These are phyloP conservation scores for Grosmannia clavigera DNA, from an alignment of 2,329 filamentous ascomycete species.

Conservation along the genomic window DNA sequence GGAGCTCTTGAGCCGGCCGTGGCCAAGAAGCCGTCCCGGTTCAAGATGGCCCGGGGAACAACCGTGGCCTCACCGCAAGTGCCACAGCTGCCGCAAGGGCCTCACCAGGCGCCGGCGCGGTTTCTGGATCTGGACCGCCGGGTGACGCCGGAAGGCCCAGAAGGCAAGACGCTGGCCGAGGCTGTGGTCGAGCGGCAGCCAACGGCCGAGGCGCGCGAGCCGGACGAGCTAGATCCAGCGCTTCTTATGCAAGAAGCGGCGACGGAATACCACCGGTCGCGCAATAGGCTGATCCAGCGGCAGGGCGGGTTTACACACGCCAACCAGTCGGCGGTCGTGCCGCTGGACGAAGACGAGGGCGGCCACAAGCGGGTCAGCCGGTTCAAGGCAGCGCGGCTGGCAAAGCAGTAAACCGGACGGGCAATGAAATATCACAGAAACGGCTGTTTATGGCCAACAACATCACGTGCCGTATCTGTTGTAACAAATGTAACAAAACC, in stretches of 20 bases:
- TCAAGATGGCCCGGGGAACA: conserved; percentile 30
- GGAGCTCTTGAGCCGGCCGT: conserved; percentile 3
- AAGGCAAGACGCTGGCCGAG: conserved; percentile 45
- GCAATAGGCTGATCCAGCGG: conserved; percentile 71
- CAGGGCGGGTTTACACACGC: conserved; percentile 72
- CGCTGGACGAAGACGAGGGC: conserved; percentile 55
- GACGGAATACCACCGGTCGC: conserved; percentile 68
- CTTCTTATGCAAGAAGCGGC: conserved; percentile 67
- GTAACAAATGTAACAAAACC: too few relatives aligned
- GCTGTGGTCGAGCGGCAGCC: conserved; percentile 43
- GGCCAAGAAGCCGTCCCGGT: conserved; percentile 35
- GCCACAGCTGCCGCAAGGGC: conserved; percentile 23
- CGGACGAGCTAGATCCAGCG: conserved; percentile 59
- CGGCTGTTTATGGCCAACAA: neutral
- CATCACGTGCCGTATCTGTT: neutral
- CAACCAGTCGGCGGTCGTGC: conserved; percentile 53
- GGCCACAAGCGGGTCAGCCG: conserved; percentile 53
- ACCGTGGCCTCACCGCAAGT: neutral
- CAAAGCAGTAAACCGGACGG: neutral
- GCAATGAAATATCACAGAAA: neutral
- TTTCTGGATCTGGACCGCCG: conserved; percentile 24
- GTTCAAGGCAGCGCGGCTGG: conserved; percentile 54
- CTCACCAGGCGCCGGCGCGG: conserved; percentile 28
- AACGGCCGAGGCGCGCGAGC: conserved; percentile 22
- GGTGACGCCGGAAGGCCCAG: conserved; percentile 28